Conservation (phyloP, 768 basidiomycete species). For the Tricholoma furcatifolium region DNA sequence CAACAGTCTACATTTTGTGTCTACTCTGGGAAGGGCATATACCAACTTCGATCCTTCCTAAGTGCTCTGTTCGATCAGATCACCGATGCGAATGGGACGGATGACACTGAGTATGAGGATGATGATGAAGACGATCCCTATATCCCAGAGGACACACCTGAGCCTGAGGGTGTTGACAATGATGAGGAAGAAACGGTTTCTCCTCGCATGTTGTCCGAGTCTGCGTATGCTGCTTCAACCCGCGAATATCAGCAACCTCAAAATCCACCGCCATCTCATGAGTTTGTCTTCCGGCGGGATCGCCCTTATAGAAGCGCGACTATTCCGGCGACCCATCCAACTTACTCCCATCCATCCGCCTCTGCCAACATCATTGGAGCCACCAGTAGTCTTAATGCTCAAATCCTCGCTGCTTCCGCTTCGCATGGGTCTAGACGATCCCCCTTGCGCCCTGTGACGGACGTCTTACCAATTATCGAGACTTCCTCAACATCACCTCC, state of each 20-base stretch:
- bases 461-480: slow-evolving; percentile 62
- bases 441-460: slow-evolving; percentile 36
- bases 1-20: slow-evolving; percentile 94
- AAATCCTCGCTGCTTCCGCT: slow-evolving; percentile 30
- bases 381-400: slow-evolving; percentile 35
- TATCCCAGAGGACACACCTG: slow-evolving; percentile 46
- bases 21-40: slow-evolving; percentile 90
- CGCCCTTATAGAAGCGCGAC: slow-evolving; percentile 27
- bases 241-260: slow-evolving; percentile 21
- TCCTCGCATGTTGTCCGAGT: slow-evolving; percentile 26
- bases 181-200: slow-evolving; percentile 33
- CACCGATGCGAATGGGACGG: slow-evolving; percentile 68
- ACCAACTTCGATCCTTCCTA: slow-evolving; percentile 77
- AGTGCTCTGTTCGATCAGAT: slow-evolving; percentile 75
- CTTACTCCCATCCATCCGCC: slow-evolving; percentile 20
- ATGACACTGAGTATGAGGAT: slow-evolving; percentile 68
- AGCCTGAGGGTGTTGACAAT: slow-evolving; percentile 37
- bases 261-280: slow-evolving; percentile 28
- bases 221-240: slow-evolving; percentile 19
- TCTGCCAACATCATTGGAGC: slow-evolving; percentile 32
- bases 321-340: slow-evolving; percentile 16
- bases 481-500: slow-evolving; percentile 57
- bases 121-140: slow-evolving; percentile 53
- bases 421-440: slow-evolving; percentile 35
- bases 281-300: slow-evolving; percentile 35